These are phyloP conservation scores for Trametes maxima DNA, from an alignment of 768 basidiomycete genomes.

Conservation along the genomic window DNA sequence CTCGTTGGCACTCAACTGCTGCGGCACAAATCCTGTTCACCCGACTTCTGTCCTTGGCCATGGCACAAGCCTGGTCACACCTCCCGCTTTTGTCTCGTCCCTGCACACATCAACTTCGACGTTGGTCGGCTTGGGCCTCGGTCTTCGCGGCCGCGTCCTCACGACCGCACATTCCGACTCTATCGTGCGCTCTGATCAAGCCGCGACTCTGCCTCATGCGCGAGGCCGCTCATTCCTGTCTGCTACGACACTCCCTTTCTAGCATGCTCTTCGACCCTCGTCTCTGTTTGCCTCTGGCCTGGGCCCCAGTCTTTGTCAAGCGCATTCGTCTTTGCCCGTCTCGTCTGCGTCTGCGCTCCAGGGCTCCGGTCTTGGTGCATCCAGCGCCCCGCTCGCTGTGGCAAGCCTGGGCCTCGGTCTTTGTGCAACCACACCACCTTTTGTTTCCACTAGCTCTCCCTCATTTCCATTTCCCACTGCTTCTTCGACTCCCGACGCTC, in stretches of 20 bases:
- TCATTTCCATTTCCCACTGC: neutral
- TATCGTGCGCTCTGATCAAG: neutral
- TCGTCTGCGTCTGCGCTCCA: neutral
- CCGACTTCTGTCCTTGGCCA: neutral
- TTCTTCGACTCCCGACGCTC: neutral
- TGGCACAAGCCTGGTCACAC: neutral
- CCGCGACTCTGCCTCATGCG: neutral
- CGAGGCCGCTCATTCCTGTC: neutral
- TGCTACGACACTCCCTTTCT: neutral
- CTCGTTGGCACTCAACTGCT: slow-evolving; percentile 32
- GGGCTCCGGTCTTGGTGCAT: neutral
- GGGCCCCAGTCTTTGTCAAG: neutral
- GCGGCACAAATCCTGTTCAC: slow-evolving; percentile 2
- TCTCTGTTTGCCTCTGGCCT: neutral
- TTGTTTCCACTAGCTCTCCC: neutral
- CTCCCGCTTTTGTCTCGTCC: neutral
- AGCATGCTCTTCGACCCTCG: neutral
- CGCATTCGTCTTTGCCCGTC: neutral
- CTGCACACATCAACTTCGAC: neutral
- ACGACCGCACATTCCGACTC: neutral
- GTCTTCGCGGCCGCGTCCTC: neutral
- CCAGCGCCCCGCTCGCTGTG: neutral
- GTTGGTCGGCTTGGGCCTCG: neutral
- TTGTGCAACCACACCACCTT: neutral
- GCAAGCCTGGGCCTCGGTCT: neutral